These are phyloP conservation scores for Trichoderma atroviride DNA, from an alignment of 2,329 filamentous ascomycete species.

Conservation along the genomic window DNA sequence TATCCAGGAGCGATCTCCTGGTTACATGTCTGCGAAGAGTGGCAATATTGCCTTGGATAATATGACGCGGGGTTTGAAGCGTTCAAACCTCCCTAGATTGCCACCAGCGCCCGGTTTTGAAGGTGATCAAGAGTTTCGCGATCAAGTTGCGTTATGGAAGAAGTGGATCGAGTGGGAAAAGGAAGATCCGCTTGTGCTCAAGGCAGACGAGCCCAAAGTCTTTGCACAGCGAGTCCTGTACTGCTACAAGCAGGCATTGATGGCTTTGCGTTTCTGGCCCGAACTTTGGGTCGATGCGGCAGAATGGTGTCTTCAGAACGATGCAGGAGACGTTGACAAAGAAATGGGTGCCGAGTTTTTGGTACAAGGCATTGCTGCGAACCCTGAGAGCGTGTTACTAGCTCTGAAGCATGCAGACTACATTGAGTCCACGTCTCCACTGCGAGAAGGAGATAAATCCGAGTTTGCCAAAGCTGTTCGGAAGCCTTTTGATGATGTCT, in stretches of 20 bases:
- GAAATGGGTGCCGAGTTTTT: constrained; percentile 74
- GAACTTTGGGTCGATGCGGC: constrained; percentile 95
- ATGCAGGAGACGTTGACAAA: constrained; percentile 62
- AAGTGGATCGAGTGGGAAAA: constrained; percentile 96
- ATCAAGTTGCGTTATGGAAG: constrained; percentile 88
- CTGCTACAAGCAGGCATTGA: constrained; percentile 89
- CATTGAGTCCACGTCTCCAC: constrained; percentile 75
- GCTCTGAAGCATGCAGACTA: constrained; percentile 88
- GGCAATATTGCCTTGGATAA: constrained; percentile 91
- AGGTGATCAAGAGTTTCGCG: constrained; percentile 79
- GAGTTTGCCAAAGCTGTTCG: constrained; percentile 78
- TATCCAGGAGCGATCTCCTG: constrained; percentile 86
- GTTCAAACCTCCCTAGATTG: constrained; percentile 77
- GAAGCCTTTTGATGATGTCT: constrained; percentile 78
- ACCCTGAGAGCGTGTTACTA: constrained; percentile 89
- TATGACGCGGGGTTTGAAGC: constrained; percentile 73
- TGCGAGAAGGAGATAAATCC: constrained; percentile 76
- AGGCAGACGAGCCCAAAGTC: constrained; percentile 73
- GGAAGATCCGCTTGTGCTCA: constrained; percentile 83
- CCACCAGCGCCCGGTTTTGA: constrained; percentile 85
- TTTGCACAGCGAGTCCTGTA: constrained; percentile 83
- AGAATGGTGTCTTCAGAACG: constrained; percentile 86
- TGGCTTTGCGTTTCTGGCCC: constrained; percentile 92
- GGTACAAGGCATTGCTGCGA: constrained; percentile 79
- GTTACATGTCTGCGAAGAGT: constrained; percentile 94